Evolutionary conservation across 176 grass and related monocot genomes (phyloP).

Genomic region (Urochloa ruziziensis): DNA sequence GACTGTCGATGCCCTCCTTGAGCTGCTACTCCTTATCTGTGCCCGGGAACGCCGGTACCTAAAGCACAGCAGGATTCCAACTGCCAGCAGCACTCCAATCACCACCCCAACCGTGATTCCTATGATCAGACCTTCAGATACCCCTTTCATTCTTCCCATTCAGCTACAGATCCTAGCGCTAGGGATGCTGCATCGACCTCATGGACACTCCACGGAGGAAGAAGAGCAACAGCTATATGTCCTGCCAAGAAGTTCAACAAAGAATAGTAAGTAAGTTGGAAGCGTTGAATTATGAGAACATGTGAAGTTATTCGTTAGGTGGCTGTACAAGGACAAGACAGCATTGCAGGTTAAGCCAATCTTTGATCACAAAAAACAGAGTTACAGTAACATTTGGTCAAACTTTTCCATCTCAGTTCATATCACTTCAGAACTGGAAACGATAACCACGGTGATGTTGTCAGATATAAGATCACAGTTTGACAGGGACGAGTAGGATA

Average conservation of each 20-base stretch:
- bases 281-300: neutral
- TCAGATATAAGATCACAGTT: slow-evolving; percentile 1
- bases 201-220: slow-evolving; percentile 32
- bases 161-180: slow-evolving; percentile 1
- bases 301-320: slow-evolving; percentile 16
- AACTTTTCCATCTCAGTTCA: slow-evolving; percentile 29
- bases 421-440: slow-evolving; percentile 22
- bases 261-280: slow-evolving; percentile 28
- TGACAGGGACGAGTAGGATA: slow-evolving; percentile 23
- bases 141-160: slow-evolving; percentile 45
- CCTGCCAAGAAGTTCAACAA: slow-evolving; percentile 36
- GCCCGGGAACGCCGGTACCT: slow-evolving; percentile 53
- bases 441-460: neutral
- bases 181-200: slow-evolving; percentile 27
- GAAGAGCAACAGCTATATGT: slow-evolving; percentile 8
- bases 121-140: slow-evolving; percentile 69
- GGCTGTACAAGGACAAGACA: neutral
- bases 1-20: slow-evolving; percentile 68
- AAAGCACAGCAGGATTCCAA: slow-evolving; percentile 62
- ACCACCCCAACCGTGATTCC: slow-evolving; percentile 69
- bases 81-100: slow-evolving; percentile 75
- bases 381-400: slow-evolving; percentile 14
- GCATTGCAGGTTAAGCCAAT: neutral
- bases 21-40: slow-evolving; percentile 67
- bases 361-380: neutral